These are phyloP conservation scores for Hypomontagnella submonticulosa DNA, from an alignment of 495 filamentous ascomycete genomes.

Conservation along the genomic window DNA sequence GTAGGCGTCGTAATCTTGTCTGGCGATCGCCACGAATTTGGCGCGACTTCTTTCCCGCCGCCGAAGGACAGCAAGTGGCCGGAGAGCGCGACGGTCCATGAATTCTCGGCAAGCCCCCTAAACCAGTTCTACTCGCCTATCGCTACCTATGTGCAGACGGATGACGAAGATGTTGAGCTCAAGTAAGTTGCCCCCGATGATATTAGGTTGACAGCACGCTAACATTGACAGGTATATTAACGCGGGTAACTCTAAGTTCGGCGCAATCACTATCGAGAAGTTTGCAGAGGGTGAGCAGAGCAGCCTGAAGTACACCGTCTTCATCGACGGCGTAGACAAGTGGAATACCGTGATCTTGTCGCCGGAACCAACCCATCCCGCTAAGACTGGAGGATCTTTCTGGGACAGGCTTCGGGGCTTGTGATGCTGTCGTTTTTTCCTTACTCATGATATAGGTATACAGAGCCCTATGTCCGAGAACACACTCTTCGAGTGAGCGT, in stretches of 20 bases:
- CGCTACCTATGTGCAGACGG: slow-evolving; percentile 81
- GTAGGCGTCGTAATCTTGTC: slow-evolving; percentile 85
- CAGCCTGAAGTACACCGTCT: slow-evolving; percentile 82
- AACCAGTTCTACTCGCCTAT: slow-evolving; percentile 93
- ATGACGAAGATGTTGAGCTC: slow-evolving; percentile 79
- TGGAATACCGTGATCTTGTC: slow-evolving; percentile 76
- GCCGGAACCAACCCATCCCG: slow-evolving; percentile 49
- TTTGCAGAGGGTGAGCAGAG: slow-evolving; percentile 66
- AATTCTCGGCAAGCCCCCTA: slow-evolving; percentile 89
- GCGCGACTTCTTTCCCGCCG: slow-evolving; percentile 86
- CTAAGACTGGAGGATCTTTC: slow-evolving; percentile 49
- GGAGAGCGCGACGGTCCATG: slow-evolving; percentile 72
- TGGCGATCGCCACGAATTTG: slow-evolving; percentile 95
- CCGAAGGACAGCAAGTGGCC: slow-evolving; percentile 68
- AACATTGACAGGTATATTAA: slow-evolving; percentile 72
- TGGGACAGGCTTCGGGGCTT: slow-evolving; percentile 54
- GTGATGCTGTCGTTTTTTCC: slow-evolving; percentile 6
- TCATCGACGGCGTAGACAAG: slow-evolving; percentile 78
- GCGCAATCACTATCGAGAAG: slow-evolving; percentile 83
- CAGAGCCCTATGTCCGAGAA: background rate
- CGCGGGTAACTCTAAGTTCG: slow-evolving; percentile 90
- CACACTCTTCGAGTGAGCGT: slow-evolving; percentile 11
- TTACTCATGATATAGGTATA: slow-evolving; percentile 14
- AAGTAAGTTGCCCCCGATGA: slow-evolving; percentile 64
- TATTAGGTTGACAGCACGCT: background rate